Percentiles rank a stretch among this genome's conserved stretches.
phyloP scores from a whole-genome alignment of 139 green algal species.

The Astrephomene gubernaculifera region DNA sequence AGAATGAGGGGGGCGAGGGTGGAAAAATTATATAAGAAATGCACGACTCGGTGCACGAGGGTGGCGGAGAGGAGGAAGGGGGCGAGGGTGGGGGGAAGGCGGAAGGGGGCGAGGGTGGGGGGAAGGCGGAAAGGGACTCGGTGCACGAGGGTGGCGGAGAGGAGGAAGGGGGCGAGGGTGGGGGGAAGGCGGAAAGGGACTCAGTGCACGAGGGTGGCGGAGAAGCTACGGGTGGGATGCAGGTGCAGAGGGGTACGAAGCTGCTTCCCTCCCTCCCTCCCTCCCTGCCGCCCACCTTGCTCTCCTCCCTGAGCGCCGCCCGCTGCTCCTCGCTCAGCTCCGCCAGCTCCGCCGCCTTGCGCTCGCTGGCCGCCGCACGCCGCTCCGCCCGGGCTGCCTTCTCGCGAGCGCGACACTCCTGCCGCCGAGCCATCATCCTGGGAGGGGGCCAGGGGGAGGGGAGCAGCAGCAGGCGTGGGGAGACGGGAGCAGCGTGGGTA shows the following conservation, averaged over 20 bases:
- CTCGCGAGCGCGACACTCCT: background rate
- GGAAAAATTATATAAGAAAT: too few relatives aligned
- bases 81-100: background rate
- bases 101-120: too few relatives aligned
- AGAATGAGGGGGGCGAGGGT: background rate
- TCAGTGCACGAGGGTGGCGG: too few relatives aligned
- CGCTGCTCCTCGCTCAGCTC: conserved; percentile 8
- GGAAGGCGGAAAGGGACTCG: background rate
- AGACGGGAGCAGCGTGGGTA: too few relatives aligned
- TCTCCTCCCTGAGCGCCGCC: background rate
- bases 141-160: background rate
- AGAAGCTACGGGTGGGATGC: too few relatives aligned
- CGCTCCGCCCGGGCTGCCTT: conserved; percentile 10
- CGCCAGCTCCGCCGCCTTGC: conserved; percentile 5
- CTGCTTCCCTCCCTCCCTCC: too few relatives aligned
- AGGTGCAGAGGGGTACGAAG: too few relatives aligned
- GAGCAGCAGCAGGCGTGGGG: too few relatives aligned
- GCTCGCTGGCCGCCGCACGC: background rate
- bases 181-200: too few relatives aligned
- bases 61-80: background rate
- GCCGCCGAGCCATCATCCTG: background rate
- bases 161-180: background rate
- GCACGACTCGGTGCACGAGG: too few relatives aligned
- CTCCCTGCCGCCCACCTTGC: background rate
- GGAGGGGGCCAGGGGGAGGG: background rate